Conservation (phyloP, 139 green algal genomes). For the Micromonas pusilla region DNA sequence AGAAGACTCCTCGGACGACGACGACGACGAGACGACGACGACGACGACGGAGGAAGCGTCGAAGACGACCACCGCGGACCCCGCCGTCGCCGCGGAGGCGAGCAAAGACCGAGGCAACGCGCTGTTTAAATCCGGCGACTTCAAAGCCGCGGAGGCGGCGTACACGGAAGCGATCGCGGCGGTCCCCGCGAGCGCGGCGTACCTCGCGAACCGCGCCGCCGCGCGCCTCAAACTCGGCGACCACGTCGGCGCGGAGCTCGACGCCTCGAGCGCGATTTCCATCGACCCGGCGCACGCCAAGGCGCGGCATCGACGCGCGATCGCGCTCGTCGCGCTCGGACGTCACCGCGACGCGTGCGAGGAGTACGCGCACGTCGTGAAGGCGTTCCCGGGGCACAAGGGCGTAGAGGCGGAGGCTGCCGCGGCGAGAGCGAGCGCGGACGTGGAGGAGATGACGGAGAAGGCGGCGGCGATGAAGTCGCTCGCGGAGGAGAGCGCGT, state of each 20-base stretch:
- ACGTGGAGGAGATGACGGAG: neutral
- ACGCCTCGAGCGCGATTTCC: neutral
- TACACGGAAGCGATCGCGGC: slow-evolving; percentile 47
- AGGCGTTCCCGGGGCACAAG: neutral
- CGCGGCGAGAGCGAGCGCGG: too few relatives aligned
- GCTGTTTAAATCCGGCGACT: slow-evolving; percentile 62
- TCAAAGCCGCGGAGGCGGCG: slow-evolving; percentile 42
- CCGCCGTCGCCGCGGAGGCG: slow-evolving; percentile 44
- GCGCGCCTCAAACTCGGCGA: neutral
- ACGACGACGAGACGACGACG: slow-evolving; percentile 1
- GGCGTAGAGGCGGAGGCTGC: neutral
- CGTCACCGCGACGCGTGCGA: neutral
- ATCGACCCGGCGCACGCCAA: neutral
- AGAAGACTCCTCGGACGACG: slow-evolving; percentile 5
- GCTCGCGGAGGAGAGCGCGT: too few relatives aligned
- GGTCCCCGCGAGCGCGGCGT: slow-evolving; percentile 26
- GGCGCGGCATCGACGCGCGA: neutral
- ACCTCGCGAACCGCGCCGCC: neutral
- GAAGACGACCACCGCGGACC: neutral
- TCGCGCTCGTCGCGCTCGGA: neutral
- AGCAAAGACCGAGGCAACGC: slow-evolving; percentile 68
- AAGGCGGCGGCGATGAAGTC: too few relatives aligned
- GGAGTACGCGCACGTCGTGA: neutral
- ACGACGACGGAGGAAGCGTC: neutral
- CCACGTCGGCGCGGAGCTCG: neutral